Conservation (phyloP, 192 early-diverging fungal species). For the Mortierella hygrophila region DNA sequence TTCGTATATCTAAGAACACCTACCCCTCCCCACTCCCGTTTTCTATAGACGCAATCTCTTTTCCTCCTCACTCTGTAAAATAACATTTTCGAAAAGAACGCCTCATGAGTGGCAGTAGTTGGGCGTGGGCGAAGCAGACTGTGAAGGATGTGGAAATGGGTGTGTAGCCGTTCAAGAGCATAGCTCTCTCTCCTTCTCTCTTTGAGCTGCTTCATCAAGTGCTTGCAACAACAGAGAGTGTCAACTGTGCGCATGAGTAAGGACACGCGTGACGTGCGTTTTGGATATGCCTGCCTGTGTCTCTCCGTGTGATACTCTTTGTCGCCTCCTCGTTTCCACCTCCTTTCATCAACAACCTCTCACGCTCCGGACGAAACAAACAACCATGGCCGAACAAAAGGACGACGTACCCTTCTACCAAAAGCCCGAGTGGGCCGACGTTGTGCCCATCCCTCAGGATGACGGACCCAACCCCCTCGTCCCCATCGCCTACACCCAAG, state of each 20-base stretch:
- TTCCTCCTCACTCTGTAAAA: background rate
- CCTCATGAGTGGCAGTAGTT: background rate
- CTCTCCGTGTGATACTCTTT: background rate
- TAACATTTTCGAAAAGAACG: background rate
- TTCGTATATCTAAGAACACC: background rate
- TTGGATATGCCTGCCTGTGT: background rate
- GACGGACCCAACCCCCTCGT: constrained; percentile 86
- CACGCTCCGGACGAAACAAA: background rate
- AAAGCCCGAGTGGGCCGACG: constrained; percentile 69
- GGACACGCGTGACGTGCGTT: background rate
- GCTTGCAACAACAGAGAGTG: background rate
- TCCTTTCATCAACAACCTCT: background rate
- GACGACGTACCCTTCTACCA: constrained; percentile 48
- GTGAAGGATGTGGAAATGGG: background rate
- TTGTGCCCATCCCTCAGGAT: constrained; percentile 79
- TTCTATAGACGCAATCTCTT: background rate
- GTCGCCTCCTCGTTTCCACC: background rate
- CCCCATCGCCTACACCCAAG: constrained; percentile 82
- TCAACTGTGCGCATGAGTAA: background rate
- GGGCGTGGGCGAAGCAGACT: background rate
- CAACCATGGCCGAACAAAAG: background rate
- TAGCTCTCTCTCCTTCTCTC: background rate
- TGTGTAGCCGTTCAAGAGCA: background rate
- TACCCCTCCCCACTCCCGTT: background rate
- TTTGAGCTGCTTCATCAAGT: background rate